Evolutionary conservation across 106 monocot species (phyloP), one percentile per base, ranked within the genome.

Genomic region (Platanthera guangdongensis): DNA sequence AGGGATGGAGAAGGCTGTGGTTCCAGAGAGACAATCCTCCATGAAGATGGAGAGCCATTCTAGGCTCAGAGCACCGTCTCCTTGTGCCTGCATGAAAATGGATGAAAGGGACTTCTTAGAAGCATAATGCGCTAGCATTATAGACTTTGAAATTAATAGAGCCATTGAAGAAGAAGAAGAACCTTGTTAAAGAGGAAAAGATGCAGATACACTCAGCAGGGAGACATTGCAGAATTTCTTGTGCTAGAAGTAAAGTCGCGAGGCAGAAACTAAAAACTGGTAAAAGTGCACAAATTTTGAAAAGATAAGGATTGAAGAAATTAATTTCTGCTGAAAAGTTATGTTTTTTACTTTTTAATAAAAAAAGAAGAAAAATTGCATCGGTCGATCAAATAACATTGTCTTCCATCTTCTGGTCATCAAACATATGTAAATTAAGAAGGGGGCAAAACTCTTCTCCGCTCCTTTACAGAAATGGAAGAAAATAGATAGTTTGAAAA

Each of bases 21-120:
- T 64, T 48, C 77, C 64, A 19, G 87, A 91, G 76, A 91, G 75
- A 60, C 94, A 91, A 30, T 94, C 91, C 77, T 94, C 91, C 28
- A 91, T 82, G 75, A 91, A 91, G 18, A 78, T 77, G 49, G 88
- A 91, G 9, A 94, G 80, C 91, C 94, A 94, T 69, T 94, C 86
- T 25, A 86, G 68, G 65, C 75, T 85, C 50, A 55, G 76, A 53
- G 80, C 84, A 16, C 88, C 93, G 72, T 71, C 77, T 72, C 51
- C 83, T 85, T 85, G 74, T 75, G 68, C 57, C 80, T 59, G 71
- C 15, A 75, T 25, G 5, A 51, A 52, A 72, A 59, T 19, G 16
- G 4, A 49, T 11, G 50, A 15, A 45, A 32, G 9, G 4, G 8
- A 48, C 48, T 7, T 50, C 28, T 69, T 55, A 3, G 64, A 16